Conservation (phyloP, 1,284 basidiomycete species). For the Fomitiporia mediterranea region DNA sequence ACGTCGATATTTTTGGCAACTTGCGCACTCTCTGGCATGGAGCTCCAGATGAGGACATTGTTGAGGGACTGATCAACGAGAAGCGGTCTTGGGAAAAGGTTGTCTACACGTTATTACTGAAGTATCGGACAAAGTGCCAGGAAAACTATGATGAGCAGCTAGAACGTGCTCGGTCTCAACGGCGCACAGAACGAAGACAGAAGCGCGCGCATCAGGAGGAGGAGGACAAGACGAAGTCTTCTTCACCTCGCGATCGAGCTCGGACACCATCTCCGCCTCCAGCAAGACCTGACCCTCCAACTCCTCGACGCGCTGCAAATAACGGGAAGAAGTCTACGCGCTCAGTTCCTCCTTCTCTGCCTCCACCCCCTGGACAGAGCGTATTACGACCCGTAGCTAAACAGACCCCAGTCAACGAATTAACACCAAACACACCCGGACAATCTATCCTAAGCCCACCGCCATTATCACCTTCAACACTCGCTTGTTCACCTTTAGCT, state of each 20-base stretch:
- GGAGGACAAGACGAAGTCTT: constrained; percentile 9
- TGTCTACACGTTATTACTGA: constrained; percentile 81
- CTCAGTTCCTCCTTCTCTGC: constrained; percentile 19
- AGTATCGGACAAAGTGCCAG: constrained; percentile 69
- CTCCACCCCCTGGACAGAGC: constrained; percentile 3
- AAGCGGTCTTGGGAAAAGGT: constrained; percentile 90
- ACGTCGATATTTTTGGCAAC: constrained; percentile 88
- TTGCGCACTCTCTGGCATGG: constrained; percentile 88
- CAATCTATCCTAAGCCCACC: constrained; percentile 5
- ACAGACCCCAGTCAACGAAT: background rate
- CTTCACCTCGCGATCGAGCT: constrained; percentile 10
- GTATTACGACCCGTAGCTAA: background rate
- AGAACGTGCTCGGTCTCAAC: constrained; percentile 37
- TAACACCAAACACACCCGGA: background rate
- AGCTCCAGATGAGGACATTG: constrained; percentile 66
- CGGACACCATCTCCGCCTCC: constrained; percentile 32
- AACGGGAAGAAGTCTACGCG: constrained; percentile 24
- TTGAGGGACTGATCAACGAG: constrained; percentile 56
- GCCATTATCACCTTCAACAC: constrained; percentile 22
- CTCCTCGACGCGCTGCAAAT: constrained; percentile 46
- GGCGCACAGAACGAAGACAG: constrained; percentile 30
- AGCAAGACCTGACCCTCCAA: constrained; percentile 54
- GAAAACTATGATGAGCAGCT: constrained; percentile 65
- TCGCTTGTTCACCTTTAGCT: constrained; percentile 29
- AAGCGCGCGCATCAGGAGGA: constrained; percentile 19